These are phyloP conservation scores for Plasmodium gonderi DNA, from an alignment of 169 alveolate species.

Conservation along the genomic window DNA sequence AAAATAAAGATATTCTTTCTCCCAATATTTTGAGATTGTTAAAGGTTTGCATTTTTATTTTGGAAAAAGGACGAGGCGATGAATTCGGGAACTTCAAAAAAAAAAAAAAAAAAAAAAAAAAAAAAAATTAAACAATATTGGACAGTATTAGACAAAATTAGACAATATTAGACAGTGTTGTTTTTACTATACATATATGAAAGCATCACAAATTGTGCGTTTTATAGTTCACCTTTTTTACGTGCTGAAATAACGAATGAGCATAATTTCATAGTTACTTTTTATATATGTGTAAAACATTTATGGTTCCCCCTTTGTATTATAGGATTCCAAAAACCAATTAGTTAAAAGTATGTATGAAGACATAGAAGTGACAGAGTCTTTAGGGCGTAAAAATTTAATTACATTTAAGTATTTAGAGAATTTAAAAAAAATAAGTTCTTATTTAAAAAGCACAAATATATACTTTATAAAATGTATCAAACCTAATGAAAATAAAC, in stretches of 20 bases:
- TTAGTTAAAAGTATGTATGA: slow-evolving; percentile 19
- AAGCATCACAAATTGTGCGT: not conserved
- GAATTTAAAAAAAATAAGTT: slow-evolving; percentile 36
- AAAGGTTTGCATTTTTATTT: slow-evolving; percentile 12
- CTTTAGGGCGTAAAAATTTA: slow-evolving; percentile 64
- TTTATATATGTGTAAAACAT: too few species aligned
- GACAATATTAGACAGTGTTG: not conserved
- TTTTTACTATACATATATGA: not conserved
- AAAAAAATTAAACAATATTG: too few species aligned
- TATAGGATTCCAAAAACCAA: slow-evolving; percentile 36
- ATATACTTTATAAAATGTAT: slow-evolving; percentile 68
- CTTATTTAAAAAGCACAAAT: slow-evolving; percentile 57
- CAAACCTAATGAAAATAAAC: slow-evolving; percentile 71
- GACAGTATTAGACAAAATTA: too few species aligned
- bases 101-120: not conserved
- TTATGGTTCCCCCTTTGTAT: not conserved
- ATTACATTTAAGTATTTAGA: slow-evolving; percentile 60
- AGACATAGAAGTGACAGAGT: slow-evolving; percentile 37
- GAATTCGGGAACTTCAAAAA: too few species aligned
- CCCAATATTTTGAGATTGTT: slow-evolving; percentile 27
- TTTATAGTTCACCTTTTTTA: not conserved
- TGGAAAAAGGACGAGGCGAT: too few species aligned
- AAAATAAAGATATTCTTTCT: slow-evolving; percentile 57
- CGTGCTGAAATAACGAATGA: not conserved
- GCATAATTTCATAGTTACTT: too few species aligned